These are phyloP conservation scores for Talaromyces sp. DNA, from an alignment of 2,329 filamentous ascomycete genomes.

Conservation along the genomic window DNA sequence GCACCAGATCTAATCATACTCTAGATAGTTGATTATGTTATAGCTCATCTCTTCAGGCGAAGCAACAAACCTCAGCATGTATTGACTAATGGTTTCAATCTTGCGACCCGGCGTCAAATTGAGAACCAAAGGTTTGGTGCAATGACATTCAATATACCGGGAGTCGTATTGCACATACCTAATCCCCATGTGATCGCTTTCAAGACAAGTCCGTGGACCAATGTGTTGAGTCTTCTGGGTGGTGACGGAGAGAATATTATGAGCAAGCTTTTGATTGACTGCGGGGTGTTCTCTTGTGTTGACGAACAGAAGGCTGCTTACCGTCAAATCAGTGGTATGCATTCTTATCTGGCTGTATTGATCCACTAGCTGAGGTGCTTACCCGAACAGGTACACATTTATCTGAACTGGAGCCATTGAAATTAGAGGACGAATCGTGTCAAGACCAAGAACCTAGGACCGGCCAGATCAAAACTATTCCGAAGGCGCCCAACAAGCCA, in stretches of 20 bases:
- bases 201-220: constrained; percentile 70
- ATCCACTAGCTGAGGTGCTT: neutral
- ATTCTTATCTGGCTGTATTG: neutral
- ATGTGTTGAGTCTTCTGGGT: constrained; percentile 70
- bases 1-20: neutral
- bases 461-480: too few species aligned
- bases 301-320: constrained; percentile 62
- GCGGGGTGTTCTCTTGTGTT: constrained; percentile 69
- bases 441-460: neutral
- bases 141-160: constrained; percentile 56
- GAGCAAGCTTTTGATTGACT: constrained; percentile 71
- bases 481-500: neutral
- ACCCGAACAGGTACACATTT: constrained; percentile 29
- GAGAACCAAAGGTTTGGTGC: constrained; percentile 31
- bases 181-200: constrained; percentile 70
- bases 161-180: constrained; percentile 60
- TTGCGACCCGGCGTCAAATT: constrained; percentile 33
- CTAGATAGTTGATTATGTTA: constrained; percentile 68
- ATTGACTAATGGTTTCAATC: constrained; percentile 78
- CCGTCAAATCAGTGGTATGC: constrained; percentile 72
- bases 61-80: constrained; percentile 65
- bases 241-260: constrained; percentile 72
- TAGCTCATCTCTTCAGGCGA: constrained; percentile 68
- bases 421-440: neutral
- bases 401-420: constrained; percentile 29